These are phyloP conservation scores for Pleodorina starrii DNA, from an alignment of 139 green algal species.

Conservation along the genomic window DNA sequence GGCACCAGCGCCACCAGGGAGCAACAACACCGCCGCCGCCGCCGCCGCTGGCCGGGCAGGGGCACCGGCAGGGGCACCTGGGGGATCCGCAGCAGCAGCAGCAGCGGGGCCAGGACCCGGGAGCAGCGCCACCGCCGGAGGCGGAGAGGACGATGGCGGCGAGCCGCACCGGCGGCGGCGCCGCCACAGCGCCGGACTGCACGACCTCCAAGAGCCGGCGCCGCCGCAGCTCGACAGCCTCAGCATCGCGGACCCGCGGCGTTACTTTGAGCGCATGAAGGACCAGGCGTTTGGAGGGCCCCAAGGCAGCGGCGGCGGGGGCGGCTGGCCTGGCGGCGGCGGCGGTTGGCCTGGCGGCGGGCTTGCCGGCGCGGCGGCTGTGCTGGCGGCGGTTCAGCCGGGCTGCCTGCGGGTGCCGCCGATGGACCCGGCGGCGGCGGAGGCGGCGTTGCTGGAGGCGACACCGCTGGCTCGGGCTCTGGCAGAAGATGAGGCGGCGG, in stretches of 20 bases:
- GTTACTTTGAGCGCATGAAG: slow-evolving; percentile 43
- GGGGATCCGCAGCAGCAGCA: not conserved
- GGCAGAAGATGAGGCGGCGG: slow-evolving; percentile 30
- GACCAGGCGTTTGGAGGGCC: not conserved
- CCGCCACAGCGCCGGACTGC: slow-evolving; percentile 23
- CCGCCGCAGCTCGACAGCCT: slow-evolving; percentile 12
- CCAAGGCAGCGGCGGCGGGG: not conserved
- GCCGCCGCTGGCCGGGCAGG: no score
- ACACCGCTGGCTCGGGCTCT: slow-evolving; percentile 19
- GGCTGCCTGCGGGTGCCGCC: slow-evolving; percentile 29
- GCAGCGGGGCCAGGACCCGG: not conserved
- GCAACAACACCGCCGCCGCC: no score
- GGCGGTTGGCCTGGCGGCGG: not conserved
- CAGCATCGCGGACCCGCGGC: slow-evolving; percentile 44
- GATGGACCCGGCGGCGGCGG: not conserved
- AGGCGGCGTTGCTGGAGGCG: slow-evolving; percentile 34
- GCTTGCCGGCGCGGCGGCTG: not conserved
- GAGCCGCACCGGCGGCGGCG: not conserved
- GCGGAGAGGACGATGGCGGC: not conserved
- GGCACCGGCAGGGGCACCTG: no score
- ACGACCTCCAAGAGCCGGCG: slow-evolving; percentile 18
- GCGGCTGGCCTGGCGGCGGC: not conserved
- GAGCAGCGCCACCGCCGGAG: not conserved
- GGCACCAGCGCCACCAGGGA: no score
- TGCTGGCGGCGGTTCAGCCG: not conserved